These are phyloP conservation scores for Euphrasia confusa DNA, from an alignment of 257 asterid species.

Conservation along the genomic window DNA sequence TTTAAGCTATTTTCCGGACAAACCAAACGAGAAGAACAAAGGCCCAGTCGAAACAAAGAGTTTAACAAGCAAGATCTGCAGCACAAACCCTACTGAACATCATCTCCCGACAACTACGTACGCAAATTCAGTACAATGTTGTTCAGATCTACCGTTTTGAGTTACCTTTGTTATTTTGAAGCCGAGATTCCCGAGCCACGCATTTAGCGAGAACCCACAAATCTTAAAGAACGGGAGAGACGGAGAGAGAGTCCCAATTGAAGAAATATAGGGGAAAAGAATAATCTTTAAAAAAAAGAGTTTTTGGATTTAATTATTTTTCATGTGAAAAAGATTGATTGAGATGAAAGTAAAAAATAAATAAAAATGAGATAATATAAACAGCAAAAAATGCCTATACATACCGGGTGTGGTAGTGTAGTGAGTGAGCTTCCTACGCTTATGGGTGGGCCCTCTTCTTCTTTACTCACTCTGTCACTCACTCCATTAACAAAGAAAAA, in stretches of 20 bases:
- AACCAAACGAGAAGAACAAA: not conserved
- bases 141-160: conserved; percentile 60
- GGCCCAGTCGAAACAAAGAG: not conserved
- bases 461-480: conserved; percentile 20
- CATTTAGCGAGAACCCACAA: conserved; percentile 21
- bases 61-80: conserved; percentile 41
- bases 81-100: conserved; percentile 16
- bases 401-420: conserved; percentile 24
- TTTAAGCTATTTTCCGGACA: not conserved
- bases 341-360: conserved; percentile 42
- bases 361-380: conserved; percentile 18
- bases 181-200: conserved; percentile 27
- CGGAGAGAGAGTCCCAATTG: conserved; percentile 19
- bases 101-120: conserved; percentile 18
- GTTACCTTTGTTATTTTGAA: conserved; percentile 32
- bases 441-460: conserved; percentile 45
- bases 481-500: conserved; percentile 20
- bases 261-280: conserved; percentile 23
- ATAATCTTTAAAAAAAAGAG: not conserved
- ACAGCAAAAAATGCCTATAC: conserved; percentile 30
- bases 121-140: conserved; percentile 29
- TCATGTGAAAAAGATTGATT: conserved; percentile 46
- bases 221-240: conserved; percentile 17
- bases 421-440: conserved; percentile 33
- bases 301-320: conserved; percentile 5